Conservation (phyloP, 768 basidiomycete genomes). For the Suillus variegatus region DNA sequence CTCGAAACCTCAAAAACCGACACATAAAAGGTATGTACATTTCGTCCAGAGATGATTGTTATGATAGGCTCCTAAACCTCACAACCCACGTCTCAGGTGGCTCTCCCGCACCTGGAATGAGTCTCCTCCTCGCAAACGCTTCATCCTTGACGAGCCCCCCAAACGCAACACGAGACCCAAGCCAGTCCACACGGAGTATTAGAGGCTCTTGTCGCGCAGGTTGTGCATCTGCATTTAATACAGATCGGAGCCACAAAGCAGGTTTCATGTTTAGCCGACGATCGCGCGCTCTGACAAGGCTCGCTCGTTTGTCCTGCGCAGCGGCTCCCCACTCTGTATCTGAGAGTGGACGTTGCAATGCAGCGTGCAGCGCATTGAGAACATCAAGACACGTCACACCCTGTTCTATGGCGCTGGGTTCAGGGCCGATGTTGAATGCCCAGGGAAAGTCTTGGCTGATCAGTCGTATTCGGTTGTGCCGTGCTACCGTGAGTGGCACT, state of each 20-base stretch:
- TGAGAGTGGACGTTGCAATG: constrained; percentile 10
- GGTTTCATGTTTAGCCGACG: background rate
- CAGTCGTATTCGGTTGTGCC: background rate
- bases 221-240: background rate
- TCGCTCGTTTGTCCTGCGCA: background rate
- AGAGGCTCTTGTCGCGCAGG: background rate
- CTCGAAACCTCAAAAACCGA: too few relatives aligned
- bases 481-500: constrained; percentile 2
- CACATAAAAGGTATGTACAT: background rate
- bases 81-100: constrained; percentile 13
- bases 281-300: constrained; percentile 4
- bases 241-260: background rate
- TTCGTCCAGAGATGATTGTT: background rate
- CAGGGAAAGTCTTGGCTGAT: constrained; percentile 15
- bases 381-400: constrained; percentile 10
- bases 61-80: constrained; percentile 1
- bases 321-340: constrained; percentile 12
- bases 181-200: constrained; percentile 14
- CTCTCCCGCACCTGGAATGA: constrained; percentile 9
- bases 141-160: constrained; percentile 13
- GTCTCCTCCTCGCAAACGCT: constrained; percentile 9
- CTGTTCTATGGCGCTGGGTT: background rate
- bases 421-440: constrained; percentile 6
- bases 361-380: constrained; percentile 6
- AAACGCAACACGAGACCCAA: constrained; percentile 7